Evolutionary conservation across 306 rosid genomes (phyloP), one percentile per base, ranked within the genome.

Genomic region (Hippophae tibetana): DNA sequence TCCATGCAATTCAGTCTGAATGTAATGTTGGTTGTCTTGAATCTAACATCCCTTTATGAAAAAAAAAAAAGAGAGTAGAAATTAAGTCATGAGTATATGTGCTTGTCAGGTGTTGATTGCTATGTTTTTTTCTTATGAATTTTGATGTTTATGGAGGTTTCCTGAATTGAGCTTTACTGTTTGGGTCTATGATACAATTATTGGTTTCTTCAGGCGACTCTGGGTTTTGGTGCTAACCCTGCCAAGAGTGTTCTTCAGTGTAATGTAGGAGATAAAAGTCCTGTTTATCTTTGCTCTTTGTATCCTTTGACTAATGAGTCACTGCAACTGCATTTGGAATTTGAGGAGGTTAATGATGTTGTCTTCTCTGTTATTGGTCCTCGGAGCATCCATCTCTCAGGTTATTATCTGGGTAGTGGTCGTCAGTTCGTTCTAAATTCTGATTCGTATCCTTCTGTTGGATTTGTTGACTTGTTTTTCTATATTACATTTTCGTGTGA

Each of bases 291-390:
- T 1, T 90, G 98, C 65, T 76, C 86, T 47, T 79, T 85, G 77
- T 79, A 76, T 76, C 94, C 96, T 6, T 81, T 71, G 57, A 81
- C n/a, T 70, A 50, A 63, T 0, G 98, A 90, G 73, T 87, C 92
- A 4, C 62, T 85, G 82, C 98, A 85, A 43, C 69, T 90, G 8
- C 82, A 85, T 65, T 64, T 90, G 84, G 98, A 90, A 71, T 72
- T 87, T 25, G 86, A 90, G 53, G 98, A 90, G 81, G 69, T 66
- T 61, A 83, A 75, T 46, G 75, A 87, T 7, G 95, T 90, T 48
- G n/a, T 87, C 63, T 83, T 90, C 79, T 87, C 95, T 0, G 96
- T 83, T n/a, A 42, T 90, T 64, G 96, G 98, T 31, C 92, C 89
- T 64, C 84, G 87, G 61, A 85, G 95, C 58, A 74, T 90, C 72